A percentile compares a stretch with the other conserved stretches of the same genome.
These are phyloP conservation scores for Backusella liffmaniae DNA, from an alignment of 192 early-diverging fungal genomes.

Conservation along the genomic window DNA sequence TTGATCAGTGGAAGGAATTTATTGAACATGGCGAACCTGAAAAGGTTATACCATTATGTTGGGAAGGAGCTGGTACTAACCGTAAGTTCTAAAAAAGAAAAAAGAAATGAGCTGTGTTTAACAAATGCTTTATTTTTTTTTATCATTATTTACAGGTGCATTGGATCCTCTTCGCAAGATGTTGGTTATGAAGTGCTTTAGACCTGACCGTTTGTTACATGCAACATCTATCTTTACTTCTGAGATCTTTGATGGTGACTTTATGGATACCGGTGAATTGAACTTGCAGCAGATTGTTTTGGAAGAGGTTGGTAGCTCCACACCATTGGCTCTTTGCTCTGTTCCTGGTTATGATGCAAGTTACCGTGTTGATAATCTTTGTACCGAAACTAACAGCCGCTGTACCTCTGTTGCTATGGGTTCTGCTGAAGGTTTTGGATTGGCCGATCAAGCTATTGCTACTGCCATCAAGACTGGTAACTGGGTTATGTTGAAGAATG, in stretches of 20 bases:
- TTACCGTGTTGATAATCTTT: slow-evolving; percentile 90
- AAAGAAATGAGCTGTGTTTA: not conserved
- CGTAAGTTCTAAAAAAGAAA: slow-evolving; percentile 20
- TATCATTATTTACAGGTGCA: slow-evolving; percentile 25
- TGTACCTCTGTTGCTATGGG: slow-evolving; percentile 95
- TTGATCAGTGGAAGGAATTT: slow-evolving; percentile 51
- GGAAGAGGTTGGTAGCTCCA: slow-evolving; percentile 68
- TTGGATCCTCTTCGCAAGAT: slow-evolving; percentile 74
- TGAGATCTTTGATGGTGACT: slow-evolving; percentile 61
- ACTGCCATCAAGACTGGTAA: slow-evolving; percentile 76
- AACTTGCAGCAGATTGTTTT: slow-evolving; percentile 67
- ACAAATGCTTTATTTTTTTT: not conserved
- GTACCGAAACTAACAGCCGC: slow-evolving; percentile 54
- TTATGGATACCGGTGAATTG: slow-evolving; percentile 60
- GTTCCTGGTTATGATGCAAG: slow-evolving; percentile 96
- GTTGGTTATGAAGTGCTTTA: slow-evolving; percentile 79
- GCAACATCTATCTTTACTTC: slow-evolving; percentile 71
- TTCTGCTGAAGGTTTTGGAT: slow-evolving; percentile 86
- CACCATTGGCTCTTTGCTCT: slow-evolving; percentile 90
- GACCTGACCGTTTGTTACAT: slow-evolving; percentile 85
- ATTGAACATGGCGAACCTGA: slow-evolving; percentile 45
- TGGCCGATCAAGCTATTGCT: slow-evolving; percentile 90
- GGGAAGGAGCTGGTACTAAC: slow-evolving; percentile 38
- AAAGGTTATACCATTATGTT: slow-evolving; percentile 50
- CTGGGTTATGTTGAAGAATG: slow-evolving; percentile 99